Evolutionary conservation across 129 eudicot genomes (phyloP), one percentile per base, ranked within the genome.

Genomic region (Centella asiatica): DNA sequence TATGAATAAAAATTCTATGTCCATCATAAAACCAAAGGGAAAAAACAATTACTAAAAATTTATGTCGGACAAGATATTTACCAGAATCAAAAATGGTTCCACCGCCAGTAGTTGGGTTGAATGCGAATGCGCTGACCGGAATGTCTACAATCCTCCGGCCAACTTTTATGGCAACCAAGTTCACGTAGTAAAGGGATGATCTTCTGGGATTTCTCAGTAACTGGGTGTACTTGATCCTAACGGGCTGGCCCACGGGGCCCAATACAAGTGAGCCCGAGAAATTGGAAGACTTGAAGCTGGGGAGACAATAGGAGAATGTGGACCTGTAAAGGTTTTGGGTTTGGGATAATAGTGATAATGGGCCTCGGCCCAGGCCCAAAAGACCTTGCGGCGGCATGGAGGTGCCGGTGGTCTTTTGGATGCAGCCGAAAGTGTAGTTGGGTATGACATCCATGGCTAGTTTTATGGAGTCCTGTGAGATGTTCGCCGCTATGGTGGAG

Each of bases 11-110:
- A n/a, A n/a, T n/a, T n/a, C n/a, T n/a, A n/a, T n/a, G n/a, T n/a
- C n/a, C n/a, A n/a, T n/a, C n/a, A n/a, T n/a, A n/a, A n/a, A n/a
- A n/a, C n/a, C n/a, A n/a, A n/a, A n/a, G n/a, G n/a, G n/a, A 34
- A 34, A 34, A 9, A 34, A 34, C 9, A 34, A 34, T 34, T 3
- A 34, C 13, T 53, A 53, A 20, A 18, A 27, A 27, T 27, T 53
- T 27, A 14, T 5, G n/a, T n/a, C n/a, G 5, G 59, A 53, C 11
- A 23, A 17, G 26, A 27, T 15, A 28, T 23, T 64, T 65, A 87
- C 99, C 99, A 6, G 99, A 93, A 66, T 93, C 99, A 46, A 93
- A 67, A 61, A 93, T 71, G 49, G 99, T 88, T 15, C 99, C 96
- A 1, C 89, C 84, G 22, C 99, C 99, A 2, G 89, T 81, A 49